Evolutionary conservation across 768 basidiomycete genomes (phyloP).

Genomic region (Pleurotus sapidus): DNA sequence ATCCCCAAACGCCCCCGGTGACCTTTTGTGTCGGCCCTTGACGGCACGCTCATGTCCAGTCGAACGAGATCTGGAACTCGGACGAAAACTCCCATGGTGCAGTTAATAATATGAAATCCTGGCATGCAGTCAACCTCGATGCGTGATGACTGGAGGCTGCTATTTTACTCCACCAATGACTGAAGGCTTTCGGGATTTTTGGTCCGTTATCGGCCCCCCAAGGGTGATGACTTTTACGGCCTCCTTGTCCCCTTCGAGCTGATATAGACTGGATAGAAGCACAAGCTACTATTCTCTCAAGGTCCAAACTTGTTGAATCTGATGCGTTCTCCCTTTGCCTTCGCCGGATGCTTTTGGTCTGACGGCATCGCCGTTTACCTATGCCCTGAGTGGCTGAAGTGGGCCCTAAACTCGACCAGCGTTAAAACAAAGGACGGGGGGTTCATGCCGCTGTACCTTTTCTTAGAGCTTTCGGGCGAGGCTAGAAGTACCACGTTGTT

Average conservation of each 20-base stretch:
- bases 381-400: too few relatives aligned
- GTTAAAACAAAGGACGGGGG: conserved; percentile 1
- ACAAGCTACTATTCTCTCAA: neutral
- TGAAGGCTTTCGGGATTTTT: neutral
- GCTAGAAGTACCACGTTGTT: conserved; percentile 1
- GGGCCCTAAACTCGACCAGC: too few relatives aligned
- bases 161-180: neutral
- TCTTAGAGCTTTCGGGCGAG: neutral
- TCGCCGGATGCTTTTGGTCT: too few relatives aligned
- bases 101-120: too few relatives aligned
- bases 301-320: neutral
- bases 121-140: too few relatives aligned
- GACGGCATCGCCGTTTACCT: too few relatives aligned
- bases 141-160: neutral
- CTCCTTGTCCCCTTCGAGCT: neutral
- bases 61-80: too few relatives aligned
- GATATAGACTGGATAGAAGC: neutral
- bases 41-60: too few relatives aligned
- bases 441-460: conserved; percentile 3
- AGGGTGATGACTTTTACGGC: neutral
- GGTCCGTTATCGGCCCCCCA: neutral
- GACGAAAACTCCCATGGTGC: too few relatives aligned
- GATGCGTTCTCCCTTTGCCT: too few relatives aligned
- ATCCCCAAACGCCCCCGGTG: too few relatives aligned
- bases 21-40: too few relatives aligned